Percentiles rank a stretch among this genome's conserved stretches.
Conservation (phyloP, 345 rosid species). For the Populus deltoides region DNA sequence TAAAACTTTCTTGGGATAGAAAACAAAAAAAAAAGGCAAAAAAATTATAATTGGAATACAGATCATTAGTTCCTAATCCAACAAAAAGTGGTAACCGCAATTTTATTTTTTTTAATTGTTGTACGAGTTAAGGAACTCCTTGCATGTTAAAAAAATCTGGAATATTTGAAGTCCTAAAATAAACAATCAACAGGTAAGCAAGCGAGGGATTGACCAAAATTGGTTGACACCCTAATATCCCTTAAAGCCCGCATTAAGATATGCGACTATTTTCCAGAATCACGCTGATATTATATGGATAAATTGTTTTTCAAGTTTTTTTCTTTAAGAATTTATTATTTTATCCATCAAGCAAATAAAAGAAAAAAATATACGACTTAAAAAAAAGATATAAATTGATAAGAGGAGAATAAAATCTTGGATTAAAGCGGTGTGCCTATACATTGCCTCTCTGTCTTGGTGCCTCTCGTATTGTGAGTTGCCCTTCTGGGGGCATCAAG, state of each 20-base stretch:
- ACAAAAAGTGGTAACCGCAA: no score
- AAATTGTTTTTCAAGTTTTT: no score
- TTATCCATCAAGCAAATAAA: background rate
- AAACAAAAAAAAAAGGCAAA: no score
- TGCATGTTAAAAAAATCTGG: no score
- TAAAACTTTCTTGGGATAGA: no score
- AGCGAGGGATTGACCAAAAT: background rate
- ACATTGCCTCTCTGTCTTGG: background rate
- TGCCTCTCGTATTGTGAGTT: slow-evolving; percentile 3
- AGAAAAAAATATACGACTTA: background rate
- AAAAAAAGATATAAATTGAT: background rate
- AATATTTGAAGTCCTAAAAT: background rate
- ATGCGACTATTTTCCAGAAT: background rate
- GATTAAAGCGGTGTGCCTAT: background rate
- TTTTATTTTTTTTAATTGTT: no score
- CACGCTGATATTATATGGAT: background rate
- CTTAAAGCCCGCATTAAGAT: slow-evolving; percentile 27
- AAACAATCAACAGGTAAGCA: background rate
- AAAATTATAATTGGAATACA: no score
- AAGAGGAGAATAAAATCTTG: background rate
- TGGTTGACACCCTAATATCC: slow-evolving; percentile 4
- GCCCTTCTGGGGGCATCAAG: background rate
- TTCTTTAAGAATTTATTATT: background rate
- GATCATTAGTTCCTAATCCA: no score
- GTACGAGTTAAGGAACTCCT: no score